Evolutionary conservation across 768 basidiomycete species (phyloP), one percentile per base, ranked within the genome.

Genomic region (Pholiota microspora): DNA sequence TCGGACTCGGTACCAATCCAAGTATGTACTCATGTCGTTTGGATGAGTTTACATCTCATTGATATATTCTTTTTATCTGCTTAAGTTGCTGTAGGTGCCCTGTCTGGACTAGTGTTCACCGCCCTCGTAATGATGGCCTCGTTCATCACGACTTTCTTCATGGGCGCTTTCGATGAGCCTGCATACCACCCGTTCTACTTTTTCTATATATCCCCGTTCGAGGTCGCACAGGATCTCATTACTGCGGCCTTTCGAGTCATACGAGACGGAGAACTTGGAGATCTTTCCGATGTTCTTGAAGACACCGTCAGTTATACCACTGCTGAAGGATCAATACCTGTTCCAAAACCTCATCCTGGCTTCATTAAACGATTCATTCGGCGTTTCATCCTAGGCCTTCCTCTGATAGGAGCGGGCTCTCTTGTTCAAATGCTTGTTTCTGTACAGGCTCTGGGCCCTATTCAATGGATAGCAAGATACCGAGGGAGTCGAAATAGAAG

Each of bases 1-100:
- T 83, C 9, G 91, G 90, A 27, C 71, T 92, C 52, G 91, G 88
- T 16, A 84, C 85, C n/a, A 92, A 92, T 61, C 83, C 86, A 67
- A 71, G 90, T 84, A 68, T 53, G 77, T 67, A 21, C 23, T 23
- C 24, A 36, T 40, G 27, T 52, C 27, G 24, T 8, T 35, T 24
- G 27, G 2, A 32, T 46, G 18, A 7, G 45, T 44, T 57, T 53
- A 62, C 36, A 38, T 21, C 10, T 16, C 25, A 18, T 44, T 51
- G 49, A 38, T 40, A 16, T 15, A 38, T 13, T 35, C 56, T 47
- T 38, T 64, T 60, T 59, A 63, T 51, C 35, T 49, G 35, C 55
- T 25, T 62, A n/a, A 92, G 90, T 87, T 31, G 73, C 87, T 48
- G 75, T 92, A 23, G 89, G 80, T 21, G 69, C 75, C 15, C 59